Evolutionary conservation across 305 asterid species (phyloP).

Genomic region (Caryopteris hybrid): DNA sequence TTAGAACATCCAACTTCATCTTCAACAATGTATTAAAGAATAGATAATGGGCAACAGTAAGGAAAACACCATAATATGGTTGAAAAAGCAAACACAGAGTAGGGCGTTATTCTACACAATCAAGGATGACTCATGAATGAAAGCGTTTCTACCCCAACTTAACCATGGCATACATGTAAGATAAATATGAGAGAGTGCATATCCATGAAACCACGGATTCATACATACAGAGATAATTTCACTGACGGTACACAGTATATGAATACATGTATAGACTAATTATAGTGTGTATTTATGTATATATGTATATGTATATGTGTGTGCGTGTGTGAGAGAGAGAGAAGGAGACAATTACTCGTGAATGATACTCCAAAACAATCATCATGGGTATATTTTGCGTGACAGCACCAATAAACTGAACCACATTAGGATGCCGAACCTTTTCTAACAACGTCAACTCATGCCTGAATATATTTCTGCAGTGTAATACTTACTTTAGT

Average conservation of each 20-base stretch:
- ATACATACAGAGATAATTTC: background rate
- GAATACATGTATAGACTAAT: background rate
- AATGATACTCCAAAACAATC: constrained; percentile 85
- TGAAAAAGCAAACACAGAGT: background rate
- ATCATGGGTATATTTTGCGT: constrained; percentile 98
- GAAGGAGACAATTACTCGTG: constrained; percentile 57
- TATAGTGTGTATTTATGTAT: background rate
- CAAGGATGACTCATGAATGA: background rate
- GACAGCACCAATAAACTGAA: constrained; percentile 98
- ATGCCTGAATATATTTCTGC: constrained; percentile 86
- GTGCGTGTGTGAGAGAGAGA: constrained; percentile 1
- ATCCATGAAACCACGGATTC: background rate
- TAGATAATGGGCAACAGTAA: constrained; percentile 5
- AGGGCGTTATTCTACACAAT: background rate
- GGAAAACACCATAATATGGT: background rate
- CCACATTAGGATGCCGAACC: constrained; percentile 97
- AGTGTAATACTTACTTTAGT: constrained; percentile 24
- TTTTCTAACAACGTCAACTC: constrained; percentile 84
- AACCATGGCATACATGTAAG: background rate
- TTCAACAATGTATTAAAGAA: background rate
- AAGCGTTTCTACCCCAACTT: background rate
- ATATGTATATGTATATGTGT: background rate
- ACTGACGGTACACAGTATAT: background rate
- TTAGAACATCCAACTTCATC: constrained; percentile 1
- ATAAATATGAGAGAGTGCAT: background rate